A percentile compares a stretch with the other conserved stretches of the same genome.
Evolutionary conservation across 805 yeast species (phyloP).

Genomic region (Priceomyces carsonii): DNA sequence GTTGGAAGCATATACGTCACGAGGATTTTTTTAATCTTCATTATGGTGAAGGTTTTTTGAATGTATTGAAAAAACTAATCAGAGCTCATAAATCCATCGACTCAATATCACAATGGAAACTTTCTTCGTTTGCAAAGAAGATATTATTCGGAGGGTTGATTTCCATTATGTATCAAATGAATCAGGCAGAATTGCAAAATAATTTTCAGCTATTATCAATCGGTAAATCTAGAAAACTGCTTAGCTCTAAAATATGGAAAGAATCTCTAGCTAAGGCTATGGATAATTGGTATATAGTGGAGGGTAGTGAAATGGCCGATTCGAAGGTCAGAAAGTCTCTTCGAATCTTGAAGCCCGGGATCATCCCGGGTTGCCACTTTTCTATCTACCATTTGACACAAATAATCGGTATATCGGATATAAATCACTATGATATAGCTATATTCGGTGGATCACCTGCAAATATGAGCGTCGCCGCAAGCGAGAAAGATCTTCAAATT

Average conservation of each 20-base stretch:
- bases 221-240: slow-evolving; percentile 14
- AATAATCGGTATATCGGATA: slow-evolving; percentile 57
- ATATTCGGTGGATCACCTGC: slow-evolving; percentile 82
- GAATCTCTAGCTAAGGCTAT: slow-evolving; percentile 68
- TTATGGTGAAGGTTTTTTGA: slow-evolving; percentile 38
- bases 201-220: slow-evolving; percentile 39
- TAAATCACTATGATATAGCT: slow-evolving; percentile 76
- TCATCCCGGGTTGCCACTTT: slow-evolving; percentile 50
- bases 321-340: not conserved
- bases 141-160: slow-evolving; percentile 38
- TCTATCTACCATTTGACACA: slow-evolving; percentile 76
- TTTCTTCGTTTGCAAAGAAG: slow-evolving; percentile 60
- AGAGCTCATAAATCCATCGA: slow-evolving; percentile 46
- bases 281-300: slow-evolving; percentile 53
- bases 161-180: slow-evolving; percentile 30
- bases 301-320: slow-evolving; percentile 10
- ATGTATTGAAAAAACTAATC: slow-evolving; percentile 57
- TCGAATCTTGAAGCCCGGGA: not conserved
- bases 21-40: slow-evolving; percentile 3
- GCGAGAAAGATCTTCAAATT: slow-evolving; percentile 31
- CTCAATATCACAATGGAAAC: slow-evolving; percentile 31
- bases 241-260: slow-evolving; percentile 60
- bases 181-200: slow-evolving; percentile 41
- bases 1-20: slow-evolving; percentile 6
- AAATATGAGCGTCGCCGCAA: slow-evolving; percentile 55